Evolutionary conservation across 2,329 filamentous ascomycete genomes (phyloP).

Genomic region (Aureobasidium melanogenum): DNA sequence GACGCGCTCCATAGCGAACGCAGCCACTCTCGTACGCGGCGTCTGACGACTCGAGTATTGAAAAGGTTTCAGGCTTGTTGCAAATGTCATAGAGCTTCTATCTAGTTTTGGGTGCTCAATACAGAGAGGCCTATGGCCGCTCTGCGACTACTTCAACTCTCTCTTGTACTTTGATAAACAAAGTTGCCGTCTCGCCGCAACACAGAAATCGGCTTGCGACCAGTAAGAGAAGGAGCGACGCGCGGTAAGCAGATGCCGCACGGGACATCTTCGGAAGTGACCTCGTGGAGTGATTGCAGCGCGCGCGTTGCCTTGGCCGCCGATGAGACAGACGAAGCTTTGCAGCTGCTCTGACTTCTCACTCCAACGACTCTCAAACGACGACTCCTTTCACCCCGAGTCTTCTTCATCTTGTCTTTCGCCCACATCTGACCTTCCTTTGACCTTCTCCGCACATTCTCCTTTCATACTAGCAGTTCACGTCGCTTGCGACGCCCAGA

Average conservation of each 20-base stretch:
- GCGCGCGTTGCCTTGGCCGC: not conserved
- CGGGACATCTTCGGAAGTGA: not conserved
- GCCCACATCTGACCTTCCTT: not conserved
- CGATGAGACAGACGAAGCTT: not conserved
- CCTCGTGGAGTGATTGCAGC: not conserved
- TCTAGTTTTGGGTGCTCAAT: not conserved
- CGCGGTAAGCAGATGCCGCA: not conserved
- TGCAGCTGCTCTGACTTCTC: not conserved
- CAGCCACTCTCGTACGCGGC: not conserved
- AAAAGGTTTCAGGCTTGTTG: not conserved
- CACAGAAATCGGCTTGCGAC: not conserved
- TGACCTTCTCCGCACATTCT: not conserved
- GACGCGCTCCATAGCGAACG: conserved; percentile 5
- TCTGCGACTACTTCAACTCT: too few species aligned
- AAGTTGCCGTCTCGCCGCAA: not conserved
- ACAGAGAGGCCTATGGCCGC: not conserved
- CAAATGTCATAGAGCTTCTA: not conserved
- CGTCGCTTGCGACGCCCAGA: not conserved
- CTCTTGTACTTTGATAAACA: not conserved
- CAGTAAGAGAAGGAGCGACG: not conserved
- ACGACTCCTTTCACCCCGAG: not conserved
- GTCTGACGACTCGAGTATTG: not conserved
- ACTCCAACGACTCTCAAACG: not conserved
- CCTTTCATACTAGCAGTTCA: not conserved
- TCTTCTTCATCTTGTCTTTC: not conserved